Percentiles rank a stretch among this genome's conserved stretches.
Evolutionary conservation across 2,329 filamentous ascomycete genomes (phyloP).

Genomic region (Neopestalotiopsis sp.): DNA sequence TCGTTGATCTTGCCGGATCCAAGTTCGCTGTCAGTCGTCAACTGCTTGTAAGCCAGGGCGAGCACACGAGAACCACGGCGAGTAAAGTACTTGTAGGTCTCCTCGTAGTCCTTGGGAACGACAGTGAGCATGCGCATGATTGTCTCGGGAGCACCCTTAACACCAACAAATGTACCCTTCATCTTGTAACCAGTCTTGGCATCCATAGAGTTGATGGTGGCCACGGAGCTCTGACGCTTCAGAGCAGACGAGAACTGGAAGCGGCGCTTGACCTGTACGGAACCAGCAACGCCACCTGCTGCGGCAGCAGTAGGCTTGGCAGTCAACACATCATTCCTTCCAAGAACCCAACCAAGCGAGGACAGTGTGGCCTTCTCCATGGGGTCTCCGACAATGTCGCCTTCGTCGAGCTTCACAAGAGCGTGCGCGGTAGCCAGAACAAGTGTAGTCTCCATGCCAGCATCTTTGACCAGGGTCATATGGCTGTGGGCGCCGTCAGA

Average conservation of each 20-base stretch:
- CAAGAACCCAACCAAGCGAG: slow-evolving; percentile 92
- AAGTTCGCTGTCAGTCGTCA: slow-evolving; percentile 81
- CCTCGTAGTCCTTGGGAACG: slow-evolving; percentile 88
- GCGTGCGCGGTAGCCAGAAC: slow-evolving; percentile 95
- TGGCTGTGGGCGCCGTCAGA: slow-evolving; percentile 83
- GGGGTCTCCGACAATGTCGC: slow-evolving; percentile 94
- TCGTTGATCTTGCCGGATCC: slow-evolving; percentile 88
- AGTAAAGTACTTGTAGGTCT: slow-evolving; percentile 98
- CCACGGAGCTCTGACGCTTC: slow-evolving; percentile 94
- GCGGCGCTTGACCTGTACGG: slow-evolving; percentile 91
- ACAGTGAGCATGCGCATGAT: slow-evolving; percentile 91
- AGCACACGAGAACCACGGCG: slow-evolving; percentile 94
- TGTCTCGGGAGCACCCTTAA: slow-evolving; percentile 97
- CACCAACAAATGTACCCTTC: slow-evolving; percentile 88
- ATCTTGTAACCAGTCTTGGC: slow-evolving; percentile 75
- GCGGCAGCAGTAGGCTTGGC: slow-evolving; percentile 63
- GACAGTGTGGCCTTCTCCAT: slow-evolving; percentile 97
- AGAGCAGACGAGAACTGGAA: slow-evolving; percentile 98
- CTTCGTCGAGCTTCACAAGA: slow-evolving; percentile 93
- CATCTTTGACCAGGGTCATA: slow-evolving; percentile 73
- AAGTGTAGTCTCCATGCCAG: slow-evolving; percentile 82
- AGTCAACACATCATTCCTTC: slow-evolving; percentile 82
- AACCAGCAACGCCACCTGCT: slow-evolving; percentile 64
- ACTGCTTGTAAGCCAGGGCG: slow-evolving; percentile 90
- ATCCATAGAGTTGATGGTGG: slow-evolving; percentile 77